Conservation (phyloP, 176 grass and related monocot species). For the barley (Hordeum vulgare) region DNA sequence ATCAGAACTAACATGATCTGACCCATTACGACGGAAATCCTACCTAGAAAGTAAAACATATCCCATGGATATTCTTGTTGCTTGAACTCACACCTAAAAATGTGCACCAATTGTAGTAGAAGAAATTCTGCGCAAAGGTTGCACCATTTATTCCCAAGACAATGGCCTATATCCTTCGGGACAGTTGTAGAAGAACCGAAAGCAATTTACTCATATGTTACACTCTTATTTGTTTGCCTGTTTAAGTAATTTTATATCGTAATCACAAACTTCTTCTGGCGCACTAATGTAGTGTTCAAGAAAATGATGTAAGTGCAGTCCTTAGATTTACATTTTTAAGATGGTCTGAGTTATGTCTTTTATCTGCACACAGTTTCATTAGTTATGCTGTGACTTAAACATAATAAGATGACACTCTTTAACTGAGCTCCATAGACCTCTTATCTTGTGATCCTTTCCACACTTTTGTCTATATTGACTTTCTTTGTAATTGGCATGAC, state of each 20-base stretch:
- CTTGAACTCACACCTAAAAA: background rate
- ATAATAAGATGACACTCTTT: background rate
- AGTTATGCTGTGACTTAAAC: background rate
- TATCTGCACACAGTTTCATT: background rate
- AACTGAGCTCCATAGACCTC: background rate
- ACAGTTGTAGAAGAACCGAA: constrained; percentile 3
- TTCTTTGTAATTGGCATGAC: constrained; percentile 17
- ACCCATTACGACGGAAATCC: background rate
- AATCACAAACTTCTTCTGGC: background rate
- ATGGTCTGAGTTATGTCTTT: background rate
- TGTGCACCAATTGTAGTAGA: background rate
- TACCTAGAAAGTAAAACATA: constrained; percentile 18
- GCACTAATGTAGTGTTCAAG: background rate
- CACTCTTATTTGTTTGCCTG: background rate
- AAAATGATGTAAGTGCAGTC: background rate
- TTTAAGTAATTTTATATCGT: background rate
- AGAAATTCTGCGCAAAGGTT: background rate
- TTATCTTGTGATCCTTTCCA: background rate
- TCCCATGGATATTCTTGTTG: background rate
- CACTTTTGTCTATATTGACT: constrained; percentile 9
- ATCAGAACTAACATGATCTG: background rate
- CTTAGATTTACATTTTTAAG: constrained; percentile 4
- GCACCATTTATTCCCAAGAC: background rate
- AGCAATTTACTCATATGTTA: background rate
- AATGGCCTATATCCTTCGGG: constrained; percentile 2